Conservation (phyloP, 148 eudicot genomes). For the Vaccinium macrocarpon region DNA sequence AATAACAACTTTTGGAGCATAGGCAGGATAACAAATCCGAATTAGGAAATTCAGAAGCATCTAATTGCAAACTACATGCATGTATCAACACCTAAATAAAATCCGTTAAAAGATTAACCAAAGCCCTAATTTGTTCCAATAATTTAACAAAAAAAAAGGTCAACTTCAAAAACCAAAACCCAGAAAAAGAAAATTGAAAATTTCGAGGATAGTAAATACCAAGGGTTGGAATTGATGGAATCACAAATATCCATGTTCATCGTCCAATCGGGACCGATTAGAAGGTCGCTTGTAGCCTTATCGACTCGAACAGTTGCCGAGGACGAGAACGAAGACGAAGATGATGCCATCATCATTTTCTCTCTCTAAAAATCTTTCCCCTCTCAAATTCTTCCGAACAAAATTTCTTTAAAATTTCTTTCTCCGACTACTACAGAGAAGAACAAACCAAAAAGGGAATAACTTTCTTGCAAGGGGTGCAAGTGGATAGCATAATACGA, state of each 20-base stretch:
- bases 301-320: conserved; percentile 64
- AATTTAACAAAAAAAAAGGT: neutral
- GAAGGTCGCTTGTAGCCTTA: conserved; percentile 91
- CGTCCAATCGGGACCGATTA: conserved; percentile 92
- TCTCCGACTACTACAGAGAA: neutral
- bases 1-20: too few relatives aligned
- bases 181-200: neutral
- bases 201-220: conserved; percentile 29
- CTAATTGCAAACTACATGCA: neutral
- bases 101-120: neutral
- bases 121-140: neutral
- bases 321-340: conserved; percentile 40
- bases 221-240: conserved; percentile 61
- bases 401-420: too few relatives aligned
- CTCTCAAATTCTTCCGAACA: neutral
- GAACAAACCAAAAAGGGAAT: neutral
- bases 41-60: too few relatives aligned
- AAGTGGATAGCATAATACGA: neutral
- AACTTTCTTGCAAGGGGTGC: neutral
- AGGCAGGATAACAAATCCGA: too few relatives aligned
- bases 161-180: neutral
- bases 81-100: neutral
- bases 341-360: neutral
- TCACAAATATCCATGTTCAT: conserved; percentile 90
- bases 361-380: neutral